Evolutionary conservation across 768 basidiomycete species (phyloP), one percentile per base, ranked within the genome.

Genomic region (Termitomyces sp.): DNA sequence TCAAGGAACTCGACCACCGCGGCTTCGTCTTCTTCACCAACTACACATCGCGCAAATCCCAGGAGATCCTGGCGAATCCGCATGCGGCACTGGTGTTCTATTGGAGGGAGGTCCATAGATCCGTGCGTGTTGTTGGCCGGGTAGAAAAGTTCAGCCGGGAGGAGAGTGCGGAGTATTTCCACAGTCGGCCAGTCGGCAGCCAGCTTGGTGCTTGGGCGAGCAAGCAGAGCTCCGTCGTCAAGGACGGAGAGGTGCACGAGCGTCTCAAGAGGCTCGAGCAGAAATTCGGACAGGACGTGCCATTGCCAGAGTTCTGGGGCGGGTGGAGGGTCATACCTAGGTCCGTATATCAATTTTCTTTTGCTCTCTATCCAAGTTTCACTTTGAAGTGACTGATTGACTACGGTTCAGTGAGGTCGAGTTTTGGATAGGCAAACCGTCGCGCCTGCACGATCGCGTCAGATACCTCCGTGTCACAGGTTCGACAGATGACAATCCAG

Each of bases 21-120:
- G 97, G 97, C 50, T 98, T 98, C 75, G 83, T 96, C 56, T 97
- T 98, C 75, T 99, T 82, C 79, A 98, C 96, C 32, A 99, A 99
- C 73, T 98, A 98, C 75, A 82, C 85, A 40, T 96, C 94, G 11
- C 84, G 95, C 61, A 99, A 98, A 73, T 94, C 92, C 3, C 67
- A 72, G 41, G 97, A 98, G 69, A 79, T 98, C 28, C 56, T 71
- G 6, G 79, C 74, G 39, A 94, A 94, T 66, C 91, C 91, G 0
- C 76, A 86, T 67, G 94, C 89, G 5, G 85, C 91, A 1, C 74
- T 96, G 19, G 85, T 86, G 10, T 91, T 98, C 65, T 97, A 95
- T 75, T 98, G 96, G 97, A 73, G 83, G 51, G 93, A 94, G 68
- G 76, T 93, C 12, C 82, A 85, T 56, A 79, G 85, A 52, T 86